phyloP scores from a whole-genome alignment of 176 grass and related monocot genomes.

The Chrysopogon serrulatus region DNA sequence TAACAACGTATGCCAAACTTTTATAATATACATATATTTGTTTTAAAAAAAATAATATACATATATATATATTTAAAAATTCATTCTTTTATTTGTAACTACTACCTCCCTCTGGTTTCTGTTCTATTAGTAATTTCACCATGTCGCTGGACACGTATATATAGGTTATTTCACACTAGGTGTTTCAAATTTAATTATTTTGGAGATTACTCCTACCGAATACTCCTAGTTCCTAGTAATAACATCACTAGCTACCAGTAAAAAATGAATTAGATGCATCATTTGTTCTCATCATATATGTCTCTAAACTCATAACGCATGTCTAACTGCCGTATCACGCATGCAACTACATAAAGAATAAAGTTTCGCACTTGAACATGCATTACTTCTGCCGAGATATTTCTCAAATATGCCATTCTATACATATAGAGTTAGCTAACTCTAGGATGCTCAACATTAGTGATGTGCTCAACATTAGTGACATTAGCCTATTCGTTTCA shows the following conservation, averaged over 20 bases:
- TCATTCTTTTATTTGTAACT: too few relatives aligned
- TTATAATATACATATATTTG: not conserved
- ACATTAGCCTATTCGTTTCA: too few relatives aligned
- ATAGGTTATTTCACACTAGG: not conserved
- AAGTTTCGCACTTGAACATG: not conserved
- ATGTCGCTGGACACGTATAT: not conserved
- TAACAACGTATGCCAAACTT: not conserved
- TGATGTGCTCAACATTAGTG: too few relatives aligned
- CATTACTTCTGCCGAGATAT: not conserved
- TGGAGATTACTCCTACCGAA: not conserved
- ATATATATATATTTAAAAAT: not conserved
- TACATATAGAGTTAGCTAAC: not conserved
- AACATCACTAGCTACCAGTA: not conserved
- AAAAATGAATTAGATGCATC: not conserved
- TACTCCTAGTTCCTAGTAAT: not conserved
- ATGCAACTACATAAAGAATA: not conserved
- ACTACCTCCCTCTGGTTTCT: not conserved
- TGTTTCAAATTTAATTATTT: not conserved
- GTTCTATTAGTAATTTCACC: not conserved
- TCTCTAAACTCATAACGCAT: not conserved
- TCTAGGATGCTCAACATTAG: not conserved
- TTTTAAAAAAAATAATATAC: not conserved
- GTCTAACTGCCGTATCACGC: fast-evolving
- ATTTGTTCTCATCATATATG: not conserved
- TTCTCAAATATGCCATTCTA: not conserved